Base-by-base conservation (phyloP, 2,329 filamentous ascomycete species). In the Phialophora expanda region DNA sequence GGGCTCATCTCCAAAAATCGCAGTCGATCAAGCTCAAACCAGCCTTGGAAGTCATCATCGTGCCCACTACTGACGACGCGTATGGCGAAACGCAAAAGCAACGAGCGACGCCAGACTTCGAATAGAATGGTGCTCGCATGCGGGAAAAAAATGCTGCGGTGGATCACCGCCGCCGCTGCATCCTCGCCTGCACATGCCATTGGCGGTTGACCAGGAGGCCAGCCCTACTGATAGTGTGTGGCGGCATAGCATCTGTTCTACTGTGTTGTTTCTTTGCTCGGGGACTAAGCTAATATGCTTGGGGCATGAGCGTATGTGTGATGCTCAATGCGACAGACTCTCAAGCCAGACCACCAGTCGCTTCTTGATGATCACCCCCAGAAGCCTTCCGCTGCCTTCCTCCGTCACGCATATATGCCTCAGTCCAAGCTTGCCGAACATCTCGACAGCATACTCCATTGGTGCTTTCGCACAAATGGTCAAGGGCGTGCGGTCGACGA, bases 311-410 rank as follows among this genome's bases (percentile, higher is more conserved):
- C 48, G 9, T 5, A 48, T 34, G 26, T 20, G 26, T 20, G 24
- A 4, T 17, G 20, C 48, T 61, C 44, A 56, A 22, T 75, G 72
- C 56, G 75, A 76, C 63, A 83, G 70, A 9, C 73, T 73, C 70
- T 86, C 84, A 62, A 86, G 70, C 77, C 82, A 85, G 44, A 78
- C 78, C 2, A 87, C 82, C 57, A 87, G 68, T 60, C 84, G 76
- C 77, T 87, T 87, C 79, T 87, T 87, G 64, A 87, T 84, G 30
- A 86, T 79, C 0, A 87, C 82, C 0, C 85, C 85, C 2, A 84
- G 75, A 55, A 86, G 73, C 67, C 70, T 77, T 0, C 83, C 80
- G 24, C 78, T 84, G 1, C 83, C 83, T 66, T 85, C 82, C 66
- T 86, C 82, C 1, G 82, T 78, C 5, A 87, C 75, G 71, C 84